Conservation (phyloP, 805 yeast genomes). For the Kodamaea kaohsiungensis region DNA sequence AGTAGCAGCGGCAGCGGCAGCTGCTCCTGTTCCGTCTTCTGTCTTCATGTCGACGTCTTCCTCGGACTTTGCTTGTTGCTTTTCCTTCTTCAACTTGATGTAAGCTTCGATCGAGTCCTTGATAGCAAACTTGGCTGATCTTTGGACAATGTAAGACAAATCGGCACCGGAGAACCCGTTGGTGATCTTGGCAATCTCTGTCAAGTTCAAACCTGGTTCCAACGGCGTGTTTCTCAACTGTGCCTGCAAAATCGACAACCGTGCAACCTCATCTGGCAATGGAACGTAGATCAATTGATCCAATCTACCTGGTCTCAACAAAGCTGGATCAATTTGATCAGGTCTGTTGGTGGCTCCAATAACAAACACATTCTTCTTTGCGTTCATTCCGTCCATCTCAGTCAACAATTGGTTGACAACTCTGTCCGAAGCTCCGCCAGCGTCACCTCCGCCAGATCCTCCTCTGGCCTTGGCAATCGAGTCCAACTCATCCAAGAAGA, state of each 20-base stretch:
- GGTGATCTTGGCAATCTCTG: slow-evolving; percentile 90
- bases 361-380: slow-evolving; percentile 97
- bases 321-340: slow-evolving; percentile 98
- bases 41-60: slow-evolving; percentile 56
- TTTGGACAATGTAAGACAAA: slow-evolving; percentile 93
- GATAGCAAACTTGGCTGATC: slow-evolving; percentile 98
- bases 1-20: slow-evolving; percentile 14
- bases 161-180: slow-evolving; percentile 99
- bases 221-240: slow-evolving; percentile 98
- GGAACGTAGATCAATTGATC: slow-evolving; percentile 99
- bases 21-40: slow-evolving; percentile 36
- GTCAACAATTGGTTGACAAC: slow-evolving; percentile 95
- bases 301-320: slow-evolving; percentile 97
- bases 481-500: slow-evolving; percentile 96
- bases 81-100: slow-evolving; percentile 37
- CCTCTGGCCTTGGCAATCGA: slow-evolving; percentile 98
- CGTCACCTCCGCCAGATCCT: slow-evolving; percentile 81
- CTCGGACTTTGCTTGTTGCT: slow-evolving; percentile 44
- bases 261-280: slow-evolving; percentile 92
- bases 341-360: slow-evolving; percentile 99
- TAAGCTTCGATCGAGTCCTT: slow-evolving; percentile 94
- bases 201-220: slow-evolving; percentile 92
- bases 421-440: slow-evolving; percentile 96
- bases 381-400: slow-evolving; percentile 99
- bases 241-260: slow-evolving; percentile 89